Conservation (phyloP, 352 stramenopile genomes). For the Globisporangium barbulae region DNA sequence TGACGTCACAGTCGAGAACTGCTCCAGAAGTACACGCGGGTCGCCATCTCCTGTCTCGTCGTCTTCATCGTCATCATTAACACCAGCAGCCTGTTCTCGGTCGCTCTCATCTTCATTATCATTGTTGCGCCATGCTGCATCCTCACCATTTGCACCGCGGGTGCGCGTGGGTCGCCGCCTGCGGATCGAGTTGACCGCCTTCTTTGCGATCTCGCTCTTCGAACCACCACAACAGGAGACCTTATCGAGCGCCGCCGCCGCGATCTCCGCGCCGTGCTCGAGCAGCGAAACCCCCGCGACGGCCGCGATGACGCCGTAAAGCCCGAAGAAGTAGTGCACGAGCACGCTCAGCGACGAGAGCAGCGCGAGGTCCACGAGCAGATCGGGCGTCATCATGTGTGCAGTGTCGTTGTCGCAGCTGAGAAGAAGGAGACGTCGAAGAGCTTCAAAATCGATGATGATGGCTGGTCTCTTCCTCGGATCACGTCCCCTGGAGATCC, state of each 20-base stretch:
- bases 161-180: background rate
- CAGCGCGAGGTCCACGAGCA: constrained; percentile 57
- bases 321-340: constrained; percentile 63
- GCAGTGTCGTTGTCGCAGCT: background rate
- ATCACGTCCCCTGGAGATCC: constrained; percentile 8
- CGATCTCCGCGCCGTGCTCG: constrained; percentile 33
- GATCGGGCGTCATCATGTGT: constrained; percentile 20
- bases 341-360: constrained; percentile 50
- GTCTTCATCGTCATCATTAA: background rate
- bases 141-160: constrained; percentile 2
- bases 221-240: background rate
- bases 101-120: background rate
- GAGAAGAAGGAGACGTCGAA: background rate
- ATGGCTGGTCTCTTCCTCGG: constrained; percentile 3
- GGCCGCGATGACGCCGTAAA: constrained; percentile 43
- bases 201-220: constrained; percentile 5
- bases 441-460: background rate
- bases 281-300: constrained; percentile 35
- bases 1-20: background rate
- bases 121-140: background rate
- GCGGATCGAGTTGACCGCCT: constrained; percentile 5
- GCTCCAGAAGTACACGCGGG: constrained; percentile 13
- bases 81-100: background rate
- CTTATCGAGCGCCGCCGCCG: background rate
- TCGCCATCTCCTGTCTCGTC: background rate